Percentiles rank a stretch among this genome's conserved stretches.
phyloP scores from a whole-genome alignment of 306 rosid genomes.

The Sechiopsis laciniata region DNA sequence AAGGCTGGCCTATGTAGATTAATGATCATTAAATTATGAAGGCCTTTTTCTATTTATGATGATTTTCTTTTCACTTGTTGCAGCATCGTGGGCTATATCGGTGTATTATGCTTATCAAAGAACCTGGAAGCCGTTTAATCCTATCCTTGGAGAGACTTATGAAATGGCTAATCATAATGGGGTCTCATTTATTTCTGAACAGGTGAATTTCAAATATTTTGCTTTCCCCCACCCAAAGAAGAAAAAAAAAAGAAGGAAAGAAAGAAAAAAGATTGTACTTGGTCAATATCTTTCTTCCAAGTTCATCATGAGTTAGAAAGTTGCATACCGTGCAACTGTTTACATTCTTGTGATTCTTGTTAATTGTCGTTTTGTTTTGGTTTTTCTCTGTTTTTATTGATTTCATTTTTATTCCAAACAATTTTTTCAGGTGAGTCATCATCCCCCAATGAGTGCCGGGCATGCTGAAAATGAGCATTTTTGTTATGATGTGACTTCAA shows the following conservation, averaged over 20 bases:
- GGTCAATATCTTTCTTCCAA: no score
- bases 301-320: no score
- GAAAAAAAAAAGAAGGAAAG: no score
- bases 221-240: neutral
- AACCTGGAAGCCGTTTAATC: constrained; percentile 97
- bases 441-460: constrained; percentile 95
- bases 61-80: constrained; percentile 16
- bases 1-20: no score
- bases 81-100: constrained; percentile 96
- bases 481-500: constrained; percentile 78
- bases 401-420: neutral
- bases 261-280: no score
- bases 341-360: neutral
- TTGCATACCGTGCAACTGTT: no score
- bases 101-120: constrained; percentile 87
- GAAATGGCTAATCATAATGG: constrained; percentile 74
- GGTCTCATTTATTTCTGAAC: constrained; percentile 73
- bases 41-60: constrained; percentile 17
- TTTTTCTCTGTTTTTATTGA: neutral
- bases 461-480: constrained; percentile 90
- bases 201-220: constrained; percentile 44
- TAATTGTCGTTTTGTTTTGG: constrained; percentile 1
- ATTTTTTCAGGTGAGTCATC: constrained; percentile 75
- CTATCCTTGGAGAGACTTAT: constrained; percentile 92
- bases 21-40: neutral